phyloP scores from a whole-genome alignment of 495 filamentous ascomycete genomes.

The Penicillium paradoxum region DNA sequence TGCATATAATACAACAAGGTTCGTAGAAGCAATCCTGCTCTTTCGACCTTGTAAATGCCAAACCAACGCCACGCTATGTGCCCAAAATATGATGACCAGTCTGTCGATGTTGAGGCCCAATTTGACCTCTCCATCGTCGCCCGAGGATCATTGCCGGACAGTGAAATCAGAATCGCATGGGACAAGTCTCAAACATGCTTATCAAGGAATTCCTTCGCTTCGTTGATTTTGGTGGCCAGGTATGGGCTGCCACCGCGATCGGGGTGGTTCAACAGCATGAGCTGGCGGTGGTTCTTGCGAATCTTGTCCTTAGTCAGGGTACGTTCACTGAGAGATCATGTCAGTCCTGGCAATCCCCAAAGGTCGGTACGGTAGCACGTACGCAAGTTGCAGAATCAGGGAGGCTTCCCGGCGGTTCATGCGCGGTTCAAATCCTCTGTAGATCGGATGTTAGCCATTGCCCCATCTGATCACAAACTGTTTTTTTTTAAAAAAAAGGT shows the following conservation, averaged over 20 bases:
- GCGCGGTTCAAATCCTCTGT: conserved; percentile 77
- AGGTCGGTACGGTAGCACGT: conserved; percentile 27
- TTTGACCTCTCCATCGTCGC: neutral
- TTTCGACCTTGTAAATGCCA: conserved; percentile 27
- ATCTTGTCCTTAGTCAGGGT: conserved; percentile 84
- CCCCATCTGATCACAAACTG: neutral
- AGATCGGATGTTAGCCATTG: conserved; percentile 7
- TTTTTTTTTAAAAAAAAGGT: too few species aligned
- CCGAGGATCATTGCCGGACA: neutral
- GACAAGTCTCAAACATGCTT: conserved; percentile 46
- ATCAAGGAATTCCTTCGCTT: conserved; percentile 94
- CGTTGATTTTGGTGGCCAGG: conserved; percentile 94
- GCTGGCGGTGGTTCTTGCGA: conserved; percentile 89
- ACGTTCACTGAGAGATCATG: conserved; percentile 58
- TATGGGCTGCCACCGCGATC: conserved; percentile 97
- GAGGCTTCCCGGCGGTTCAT: conserved; percentile 91
- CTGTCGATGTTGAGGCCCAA: neutral
- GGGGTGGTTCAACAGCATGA: conserved; percentile 98
- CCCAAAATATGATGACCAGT: conserved; percentile 25
- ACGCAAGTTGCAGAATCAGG: conserved; percentile 88
- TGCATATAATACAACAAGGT: conserved; percentile 24
- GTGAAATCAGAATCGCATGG: neutral
- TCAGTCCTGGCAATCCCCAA: conserved; percentile 13
- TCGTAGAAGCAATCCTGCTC: conserved; percentile 4
- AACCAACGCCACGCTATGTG: conserved; percentile 47